phyloP scores from a whole-genome alignment of 2,329 filamentous ascomycete genomes.

The Microcera coccophila region DNA sequence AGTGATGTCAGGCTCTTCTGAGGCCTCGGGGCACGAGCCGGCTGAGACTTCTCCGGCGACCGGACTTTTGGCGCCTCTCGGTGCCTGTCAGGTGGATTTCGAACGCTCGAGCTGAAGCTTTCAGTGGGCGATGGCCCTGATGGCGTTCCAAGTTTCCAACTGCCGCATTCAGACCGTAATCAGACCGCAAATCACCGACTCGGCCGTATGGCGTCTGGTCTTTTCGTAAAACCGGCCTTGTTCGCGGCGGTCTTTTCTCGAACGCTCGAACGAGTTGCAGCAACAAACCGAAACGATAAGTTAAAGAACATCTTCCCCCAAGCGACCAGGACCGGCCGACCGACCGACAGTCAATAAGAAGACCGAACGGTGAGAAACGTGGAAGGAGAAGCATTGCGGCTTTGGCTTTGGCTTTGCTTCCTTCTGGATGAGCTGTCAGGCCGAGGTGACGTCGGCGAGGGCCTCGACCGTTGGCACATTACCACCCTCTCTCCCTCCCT shows the following conservation, averaged over 20 bases:
- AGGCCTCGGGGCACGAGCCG: too few relatives aligned
- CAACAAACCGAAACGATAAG: background rate
- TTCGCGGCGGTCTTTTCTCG: too few relatives aligned
- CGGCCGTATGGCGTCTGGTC: too few relatives aligned
- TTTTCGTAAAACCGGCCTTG: too few relatives aligned
- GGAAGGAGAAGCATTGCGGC: too few relatives aligned
- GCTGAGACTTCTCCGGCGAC: too few relatives aligned
- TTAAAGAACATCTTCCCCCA: background rate
- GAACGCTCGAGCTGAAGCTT: background rate
- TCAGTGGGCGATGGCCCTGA: background rate
- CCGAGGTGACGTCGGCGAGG: conserved; percentile 30
- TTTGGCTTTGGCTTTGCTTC: too few relatives aligned
- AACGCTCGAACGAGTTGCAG: too few relatives aligned
- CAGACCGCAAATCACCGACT: too few relatives aligned
- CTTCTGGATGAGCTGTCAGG: conserved; percentile 33
- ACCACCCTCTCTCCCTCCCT: conserved; percentile 2
- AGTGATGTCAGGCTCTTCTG: too few relatives aligned
- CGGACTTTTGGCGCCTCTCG: too few relatives aligned
- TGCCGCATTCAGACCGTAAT: background rate
- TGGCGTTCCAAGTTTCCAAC: background rate
- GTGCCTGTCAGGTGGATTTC: background rate
- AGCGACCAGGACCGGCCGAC: background rate
- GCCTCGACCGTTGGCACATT: background rate
- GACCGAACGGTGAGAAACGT: too few relatives aligned
- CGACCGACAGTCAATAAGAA: background rate